Evolutionary conservation across 2,329 filamentous ascomycete species (phyloP).

Genomic region (Cyphellophora attinorum): DNA sequence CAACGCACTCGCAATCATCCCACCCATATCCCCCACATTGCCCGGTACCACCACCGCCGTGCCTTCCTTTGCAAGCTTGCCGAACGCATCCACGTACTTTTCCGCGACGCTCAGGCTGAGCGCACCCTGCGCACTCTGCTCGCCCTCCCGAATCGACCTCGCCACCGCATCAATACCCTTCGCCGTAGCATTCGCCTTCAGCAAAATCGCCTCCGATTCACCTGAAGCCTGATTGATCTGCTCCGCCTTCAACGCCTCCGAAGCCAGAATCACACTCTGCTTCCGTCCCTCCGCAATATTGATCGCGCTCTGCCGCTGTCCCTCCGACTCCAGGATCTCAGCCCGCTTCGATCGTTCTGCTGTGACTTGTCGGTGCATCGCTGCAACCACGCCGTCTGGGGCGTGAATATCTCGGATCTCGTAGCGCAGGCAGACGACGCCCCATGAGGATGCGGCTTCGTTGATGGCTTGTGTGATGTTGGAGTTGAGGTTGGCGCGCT

Average conservation of each 20-base stretch:
- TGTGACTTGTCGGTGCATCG: constrained; percentile 97
- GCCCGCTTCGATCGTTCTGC: constrained; percentile 95
- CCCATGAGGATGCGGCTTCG: constrained; percentile 93
- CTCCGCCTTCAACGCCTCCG: constrained; percentile 80
- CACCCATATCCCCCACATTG: constrained; percentile 89
- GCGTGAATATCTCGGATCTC: constrained; percentile 98
- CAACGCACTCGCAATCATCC: constrained; percentile 94
- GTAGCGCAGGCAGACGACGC: constrained; percentile 89
- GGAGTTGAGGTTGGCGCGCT: constrained; percentile 88
- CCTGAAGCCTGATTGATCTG: constrained; percentile 87
- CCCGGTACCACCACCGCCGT: constrained; percentile 93
- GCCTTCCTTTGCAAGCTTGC: constrained; percentile 84
- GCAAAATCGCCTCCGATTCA: constrained; percentile 84
- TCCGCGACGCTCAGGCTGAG: constrained; percentile 84
- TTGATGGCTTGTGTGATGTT: constrained; percentile 99
- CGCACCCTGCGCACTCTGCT: constrained; percentile 68
- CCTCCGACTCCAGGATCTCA: constrained; percentile 94
- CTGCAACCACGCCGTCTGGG: constrained; percentile 82
- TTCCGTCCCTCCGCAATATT: constrained; percentile 98
- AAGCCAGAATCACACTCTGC: constrained; percentile 92
- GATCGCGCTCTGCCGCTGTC: constrained; percentile 93
- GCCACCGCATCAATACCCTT: constrained; percentile 81
- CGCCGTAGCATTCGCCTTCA: constrained; percentile 80
- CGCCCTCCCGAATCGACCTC: constrained; percentile 61
- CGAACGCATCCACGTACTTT: constrained; percentile 96